Evolutionary conservation across 139 green algal species (phyloP), one percentile per base, ranked within the genome.

Genomic region (Chlorella sp.): DNA sequence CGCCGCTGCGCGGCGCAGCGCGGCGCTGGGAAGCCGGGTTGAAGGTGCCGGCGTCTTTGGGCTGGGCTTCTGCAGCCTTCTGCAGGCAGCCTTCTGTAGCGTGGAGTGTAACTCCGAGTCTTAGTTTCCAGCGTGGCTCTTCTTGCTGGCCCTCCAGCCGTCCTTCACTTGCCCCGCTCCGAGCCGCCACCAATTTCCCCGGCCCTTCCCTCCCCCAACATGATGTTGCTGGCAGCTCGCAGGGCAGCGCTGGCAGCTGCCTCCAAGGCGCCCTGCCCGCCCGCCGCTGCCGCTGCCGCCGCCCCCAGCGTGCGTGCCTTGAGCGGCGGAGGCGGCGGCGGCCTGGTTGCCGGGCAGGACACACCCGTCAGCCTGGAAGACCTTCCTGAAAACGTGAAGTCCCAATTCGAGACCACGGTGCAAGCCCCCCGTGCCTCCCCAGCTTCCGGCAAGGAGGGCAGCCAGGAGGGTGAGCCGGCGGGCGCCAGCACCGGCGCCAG

Each of bases 281-380:
- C 81, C 22, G 81, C 81, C 15, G 53, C 53, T 9, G 24, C 48
- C 7, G 28, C 48, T 1, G 14, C 30, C 2, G 42, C 42, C 5
- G 80, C 42, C 18, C 16, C 53, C 71, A n/a, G 71, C 71, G 34
- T 14, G 32, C 71, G 34, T 5, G 71, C 71, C 7, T 39, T 57
- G 48, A 57, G 48, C 48, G 48, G 48, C 9, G 48, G 48, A 5
- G 48, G 48, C 48, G 48, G 48, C 48, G 48, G 48, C 48, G 77
- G 77, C 77, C 7, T 86, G 3, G 81, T 86, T 0, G 48, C 81
- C 15, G 81, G 81, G 14, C 81, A 86, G 53, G 81, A 86, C 81
- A 86, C 81, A 7, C 81, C 81, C 0, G 81, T 86, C 30, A 48
- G 12, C 30, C n/a, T 34, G 22, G 81, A 69, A 14, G 81, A 86